Percentiles rank a stretch among this genome's conserved stretches.
phyloP scores from a whole-genome alignment of 129 eudicot species.

The carrot (Daucus carota) region DNA sequence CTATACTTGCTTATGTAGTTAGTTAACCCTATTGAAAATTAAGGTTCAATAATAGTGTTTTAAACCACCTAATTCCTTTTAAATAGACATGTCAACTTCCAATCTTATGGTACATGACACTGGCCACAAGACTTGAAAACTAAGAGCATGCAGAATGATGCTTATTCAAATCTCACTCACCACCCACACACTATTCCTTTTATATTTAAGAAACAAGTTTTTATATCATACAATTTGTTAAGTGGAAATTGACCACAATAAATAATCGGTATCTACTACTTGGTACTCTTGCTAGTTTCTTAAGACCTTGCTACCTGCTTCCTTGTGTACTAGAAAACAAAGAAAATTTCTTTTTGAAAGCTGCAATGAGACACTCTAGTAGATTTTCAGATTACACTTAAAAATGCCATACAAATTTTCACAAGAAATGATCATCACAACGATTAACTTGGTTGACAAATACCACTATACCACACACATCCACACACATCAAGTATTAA shows the following conservation, averaged over 20 bases:
- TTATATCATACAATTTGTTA: not conserved
- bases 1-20: not conserved
- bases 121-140: not conserved
- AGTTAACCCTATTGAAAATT: not conserved
- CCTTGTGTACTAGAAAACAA: not conserved
- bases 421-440: no score
- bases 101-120: constrained; percentile 4
- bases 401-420: no score
- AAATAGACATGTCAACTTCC: not conserved
- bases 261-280: not conserved
- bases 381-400: no score
- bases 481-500: no score
- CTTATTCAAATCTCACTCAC: not conserved
- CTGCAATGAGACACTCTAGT: no score
- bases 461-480: no score
- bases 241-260: not conserved
- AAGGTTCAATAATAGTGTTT: not conserved
- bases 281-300: not conserved
- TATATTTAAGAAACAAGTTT: not conserved
- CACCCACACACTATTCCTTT: not conserved
- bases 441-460: no score
- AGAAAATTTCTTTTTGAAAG: no score
- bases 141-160: not conserved
- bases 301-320: not conserved
- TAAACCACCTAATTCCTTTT: not conserved